Conservation (phyloP, 768 basidiomycete species). For the Trametopsis cervina region DNA sequence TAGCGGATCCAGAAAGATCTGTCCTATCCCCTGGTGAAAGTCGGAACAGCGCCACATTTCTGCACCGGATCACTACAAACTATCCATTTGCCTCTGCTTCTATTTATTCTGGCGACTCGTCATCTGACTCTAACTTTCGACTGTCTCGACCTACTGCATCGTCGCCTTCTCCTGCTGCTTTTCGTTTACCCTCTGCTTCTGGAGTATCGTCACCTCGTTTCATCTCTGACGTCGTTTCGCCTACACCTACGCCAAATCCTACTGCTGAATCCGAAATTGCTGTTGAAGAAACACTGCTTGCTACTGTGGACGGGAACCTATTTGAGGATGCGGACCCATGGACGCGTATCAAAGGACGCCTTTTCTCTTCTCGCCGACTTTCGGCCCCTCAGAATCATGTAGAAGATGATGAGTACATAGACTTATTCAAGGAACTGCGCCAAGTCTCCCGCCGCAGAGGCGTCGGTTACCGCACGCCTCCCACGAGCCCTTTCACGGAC, state of each 20-base stretch:
- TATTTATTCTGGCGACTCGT: not conserved
- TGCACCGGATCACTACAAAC: not conserved
- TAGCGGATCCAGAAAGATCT: too few species aligned
- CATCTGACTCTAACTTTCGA: too few species aligned
- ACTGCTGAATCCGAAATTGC: not conserved
- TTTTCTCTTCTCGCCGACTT: not conserved
- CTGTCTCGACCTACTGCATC: not conserved
- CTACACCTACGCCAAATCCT: not conserved
- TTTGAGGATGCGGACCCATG: slow-evolving; percentile 20
- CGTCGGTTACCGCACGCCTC: slow-evolving; percentile 5
- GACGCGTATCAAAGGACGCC: slow-evolving; percentile 8
- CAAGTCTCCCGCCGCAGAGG: not conserved
- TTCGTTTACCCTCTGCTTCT: not conserved
- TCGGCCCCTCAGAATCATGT: too few species aligned
- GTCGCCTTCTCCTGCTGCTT: not conserved
- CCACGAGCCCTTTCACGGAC: not conserved
- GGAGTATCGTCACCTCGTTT: not conserved
- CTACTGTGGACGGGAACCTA: slow-evolving; percentile 14
- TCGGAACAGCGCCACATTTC: not conserved
- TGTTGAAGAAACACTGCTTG: slow-evolving; percentile 7
- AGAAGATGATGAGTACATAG: too few species aligned
- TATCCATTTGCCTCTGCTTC: not conserved
- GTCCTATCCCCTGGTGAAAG: not conserved
- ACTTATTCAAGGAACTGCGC: not conserved
- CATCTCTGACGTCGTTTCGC: not conserved